These are phyloP conservation scores for Adansonia madagascariensis DNA, from an alignment of 441 rosid species.

Conservation along the genomic window DNA sequence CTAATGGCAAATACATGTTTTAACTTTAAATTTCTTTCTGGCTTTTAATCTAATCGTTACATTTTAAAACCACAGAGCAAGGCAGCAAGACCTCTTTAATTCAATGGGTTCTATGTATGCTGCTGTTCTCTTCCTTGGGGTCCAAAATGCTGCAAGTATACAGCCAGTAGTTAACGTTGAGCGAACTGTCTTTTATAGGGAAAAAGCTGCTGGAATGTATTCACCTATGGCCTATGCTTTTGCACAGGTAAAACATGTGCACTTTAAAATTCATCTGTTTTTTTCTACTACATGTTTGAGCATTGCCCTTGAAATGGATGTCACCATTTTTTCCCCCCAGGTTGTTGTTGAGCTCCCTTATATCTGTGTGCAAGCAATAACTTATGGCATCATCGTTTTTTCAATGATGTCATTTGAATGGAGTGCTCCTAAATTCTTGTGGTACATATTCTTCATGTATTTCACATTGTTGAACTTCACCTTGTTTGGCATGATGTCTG, in stretches of 20 bases:
- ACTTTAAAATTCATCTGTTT: too few relatives aligned
- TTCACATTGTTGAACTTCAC: slow-evolving; percentile 55
- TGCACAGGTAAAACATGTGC: not conserved
- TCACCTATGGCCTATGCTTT: slow-evolving; percentile 46
- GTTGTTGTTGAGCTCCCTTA: slow-evolving; percentile 45
- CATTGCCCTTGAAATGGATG: too few relatives aligned
- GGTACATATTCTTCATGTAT: slow-evolving; percentile 50
- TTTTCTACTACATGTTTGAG: too few relatives aligned
- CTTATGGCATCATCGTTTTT: slow-evolving; percentile 44
- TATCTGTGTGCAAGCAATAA: slow-evolving; percentile 37
- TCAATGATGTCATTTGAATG: slow-evolving; percentile 60
- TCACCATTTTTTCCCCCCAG: slow-evolving; percentile 19
- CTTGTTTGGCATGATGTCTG: slow-evolving; percentile 66
- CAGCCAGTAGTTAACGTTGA: slow-evolving; percentile 45
- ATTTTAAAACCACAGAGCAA: slow-evolving; percentile 25
- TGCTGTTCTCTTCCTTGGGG: slow-evolving; percentile 42
- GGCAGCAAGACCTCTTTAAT: slow-evolving; percentile 34
- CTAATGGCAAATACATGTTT: too few relatives aligned
- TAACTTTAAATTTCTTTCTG: too few relatives aligned
- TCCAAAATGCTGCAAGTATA: slow-evolving; percentile 34
- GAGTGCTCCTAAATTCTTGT: slow-evolving; percentile 46
- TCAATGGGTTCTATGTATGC: slow-evolving; percentile 50
- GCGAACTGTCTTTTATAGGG: slow-evolving; percentile 45
- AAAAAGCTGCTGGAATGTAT: slow-evolving; percentile 50
- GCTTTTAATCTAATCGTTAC: not conserved